Conservation (phyloP, 768 basidiomycete species). For the Tulasnella sp. region DNA sequence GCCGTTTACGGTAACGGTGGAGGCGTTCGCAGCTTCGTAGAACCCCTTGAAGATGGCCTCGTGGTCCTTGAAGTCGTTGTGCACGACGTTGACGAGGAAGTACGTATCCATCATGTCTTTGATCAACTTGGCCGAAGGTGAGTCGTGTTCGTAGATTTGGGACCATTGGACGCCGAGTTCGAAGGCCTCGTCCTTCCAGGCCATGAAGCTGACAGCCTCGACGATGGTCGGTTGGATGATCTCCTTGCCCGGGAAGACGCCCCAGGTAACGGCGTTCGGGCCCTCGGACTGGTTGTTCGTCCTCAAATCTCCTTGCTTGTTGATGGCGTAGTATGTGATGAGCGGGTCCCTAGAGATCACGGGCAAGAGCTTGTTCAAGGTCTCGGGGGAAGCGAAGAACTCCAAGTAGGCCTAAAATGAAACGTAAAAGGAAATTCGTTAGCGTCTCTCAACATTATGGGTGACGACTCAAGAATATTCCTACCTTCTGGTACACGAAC, state of each 20-base stretch:
- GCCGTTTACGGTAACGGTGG: neutral
- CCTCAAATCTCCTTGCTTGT: slow-evolving; percentile 87
- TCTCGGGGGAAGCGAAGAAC: slow-evolving; percentile 79
- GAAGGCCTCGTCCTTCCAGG: slow-evolving; percentile 98
- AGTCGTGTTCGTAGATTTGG: slow-evolving; percentile 71
- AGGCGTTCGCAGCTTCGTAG: slow-evolving; percentile 32
- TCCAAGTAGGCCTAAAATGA: slow-evolving; percentile 82
- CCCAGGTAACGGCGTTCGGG: slow-evolving; percentile 99
- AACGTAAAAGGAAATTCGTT: neutral
- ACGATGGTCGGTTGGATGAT: slow-evolving; percentile 95
- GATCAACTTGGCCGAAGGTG: slow-evolving; percentile 71
- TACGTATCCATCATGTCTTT: slow-evolving; percentile 71
- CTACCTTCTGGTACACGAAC: slow-evolving; percentile 91
- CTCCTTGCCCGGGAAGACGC: slow-evolving; percentile 96
- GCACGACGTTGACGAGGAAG: slow-evolving; percentile 91
- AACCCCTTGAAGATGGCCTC: slow-evolving; percentile 86
- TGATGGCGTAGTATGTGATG: slow-evolving; percentile 96
- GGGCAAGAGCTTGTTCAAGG: slow-evolving; percentile 66
- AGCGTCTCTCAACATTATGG: too few relatives aligned
- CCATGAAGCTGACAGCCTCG: slow-evolving; percentile 96
- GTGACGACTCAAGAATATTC: too few relatives aligned
- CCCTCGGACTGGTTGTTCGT: slow-evolving; percentile 95
- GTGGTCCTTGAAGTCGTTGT: slow-evolving; percentile 87
- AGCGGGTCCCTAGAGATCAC: slow-evolving; percentile 81
- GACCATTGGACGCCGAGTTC: slow-evolving; percentile 93